Conservation (phyloP, 768 basidiomycete genomes). For the Kwoniella sp. region DNA sequence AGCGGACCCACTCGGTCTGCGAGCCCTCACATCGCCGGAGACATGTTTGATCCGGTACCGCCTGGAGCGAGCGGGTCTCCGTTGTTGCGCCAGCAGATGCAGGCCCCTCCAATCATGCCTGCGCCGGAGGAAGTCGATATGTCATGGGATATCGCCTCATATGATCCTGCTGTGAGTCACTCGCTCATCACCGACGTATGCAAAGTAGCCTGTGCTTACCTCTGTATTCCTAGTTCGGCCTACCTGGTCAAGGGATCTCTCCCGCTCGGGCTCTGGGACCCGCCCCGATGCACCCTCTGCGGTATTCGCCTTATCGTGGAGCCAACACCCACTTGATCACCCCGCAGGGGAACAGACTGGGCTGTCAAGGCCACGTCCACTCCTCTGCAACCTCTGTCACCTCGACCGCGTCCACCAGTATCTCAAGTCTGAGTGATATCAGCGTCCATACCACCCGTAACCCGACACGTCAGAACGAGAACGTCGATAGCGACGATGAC, state of each 20-base stretch:
- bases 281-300: conserved; percentile 23
- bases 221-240: conserved; percentile 1
- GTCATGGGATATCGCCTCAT: conserved; percentile 7
- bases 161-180: conserved; percentile 3
- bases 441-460: conserved; percentile 5
- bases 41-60: conserved; percentile 30
- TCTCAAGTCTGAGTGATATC: conserved; percentile 16
- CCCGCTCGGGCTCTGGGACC: conserved; percentile 42
- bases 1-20: conserved; percentile 20
- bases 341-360: conserved; percentile 24
- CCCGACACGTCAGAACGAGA: conserved; percentile 9
- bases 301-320: conserved; percentile 20
- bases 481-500: conserved; percentile 26
- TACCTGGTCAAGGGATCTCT: conserved; percentile 34
- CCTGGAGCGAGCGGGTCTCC: conserved; percentile 14
- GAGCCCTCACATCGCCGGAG: conserved; percentile 31
- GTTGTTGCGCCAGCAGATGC: conserved; percentile 13
- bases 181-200: background rate
- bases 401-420: conserved; percentile 17
- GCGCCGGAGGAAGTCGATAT: conserved; percentile 16
- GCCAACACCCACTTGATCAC: conserved; percentile 27
- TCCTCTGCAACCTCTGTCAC: conserved; percentile 29
- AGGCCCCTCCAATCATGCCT: conserved; percentile 4
- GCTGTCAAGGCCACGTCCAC: conserved; percentile 15
- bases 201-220: background rate